Percentiles rank a stretch among this genome's conserved stretches.
phyloP scores from a whole-genome alignment of 345 rosid species.

The Turnera subulata region DNA sequence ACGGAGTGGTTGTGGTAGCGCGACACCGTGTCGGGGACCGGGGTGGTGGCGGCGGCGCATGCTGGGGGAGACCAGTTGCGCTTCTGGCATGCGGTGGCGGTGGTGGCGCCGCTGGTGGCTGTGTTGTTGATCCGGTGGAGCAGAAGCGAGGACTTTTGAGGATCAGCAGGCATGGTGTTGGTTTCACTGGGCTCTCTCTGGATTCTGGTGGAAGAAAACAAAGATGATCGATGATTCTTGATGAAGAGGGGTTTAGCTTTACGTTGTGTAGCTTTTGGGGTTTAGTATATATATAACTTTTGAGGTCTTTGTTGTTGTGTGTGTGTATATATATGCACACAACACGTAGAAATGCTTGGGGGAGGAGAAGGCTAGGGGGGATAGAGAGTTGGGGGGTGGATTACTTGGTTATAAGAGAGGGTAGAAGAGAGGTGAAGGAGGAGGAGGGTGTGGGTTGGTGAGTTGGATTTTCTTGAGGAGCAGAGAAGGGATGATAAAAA shows the following conservation, averaged over 20 bases:
- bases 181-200: too few species aligned
- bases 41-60: slow-evolving; percentile 11
- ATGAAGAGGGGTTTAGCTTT: background rate
- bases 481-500: background rate
- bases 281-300: background rate
- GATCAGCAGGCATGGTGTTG: slow-evolving; percentile 30
- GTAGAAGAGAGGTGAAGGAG: background rate
- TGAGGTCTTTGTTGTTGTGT: background rate
- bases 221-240: background rate
- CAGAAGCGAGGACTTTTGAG: slow-evolving; percentile 27
- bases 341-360: background rate
- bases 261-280: background rate
- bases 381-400: slow-evolving; percentile 13
- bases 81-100: slow-evolving; percentile 12
- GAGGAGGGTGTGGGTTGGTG: background rate
- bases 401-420: too few species aligned
- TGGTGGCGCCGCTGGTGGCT: slow-evolving; percentile 1
- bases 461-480: background rate
- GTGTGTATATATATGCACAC: background rate
- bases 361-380: slow-evolving; percentile 11
- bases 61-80: slow-evolving; percentile 30
- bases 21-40: slow-evolving; percentile 19
- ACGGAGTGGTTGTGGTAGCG: slow-evolving; percentile 20
- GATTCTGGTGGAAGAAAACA: too few species aligned
- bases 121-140: slow-evolving; percentile 27